Percentiles rank a stretch among this genome's conserved stretches.
Evolutionary conservation across 2,329 filamentous ascomycete species (phyloP).

Genomic region (Pseudopyricularia javanii): DNA sequence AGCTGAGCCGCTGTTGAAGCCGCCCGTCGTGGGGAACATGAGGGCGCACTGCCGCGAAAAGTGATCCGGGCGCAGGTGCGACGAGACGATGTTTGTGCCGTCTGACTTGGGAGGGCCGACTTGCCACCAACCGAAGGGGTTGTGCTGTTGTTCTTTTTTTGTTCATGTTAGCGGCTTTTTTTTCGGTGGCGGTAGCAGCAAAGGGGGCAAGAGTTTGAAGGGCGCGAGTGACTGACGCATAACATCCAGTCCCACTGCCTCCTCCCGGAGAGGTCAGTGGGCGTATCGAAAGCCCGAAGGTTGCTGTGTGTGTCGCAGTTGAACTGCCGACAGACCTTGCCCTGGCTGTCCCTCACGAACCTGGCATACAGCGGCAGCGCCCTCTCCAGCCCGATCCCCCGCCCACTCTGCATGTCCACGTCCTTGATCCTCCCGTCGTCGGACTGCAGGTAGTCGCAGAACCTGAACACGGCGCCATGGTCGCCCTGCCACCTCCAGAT

Average conservation of each 20-base stretch:
- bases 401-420: conserved; percentile 10
- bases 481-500: conserved; percentile 39
- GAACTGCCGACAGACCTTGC: conserved; percentile 29
- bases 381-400: conserved; percentile 34
- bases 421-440: conserved; percentile 24
- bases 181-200: neutral
- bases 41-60: conserved; percentile 31
- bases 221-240: conserved; percentile 28
- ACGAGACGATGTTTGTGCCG: conserved; percentile 20
- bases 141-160: neutral
- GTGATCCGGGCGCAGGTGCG: conserved; percentile 19
- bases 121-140: conserved; percentile 23
- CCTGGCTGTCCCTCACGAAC: conserved; percentile 27
- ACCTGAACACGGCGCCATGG: conserved; percentile 29
- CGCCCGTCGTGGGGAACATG: conserved; percentile 23
- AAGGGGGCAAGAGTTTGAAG: conserved; percentile 10
- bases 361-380: conserved; percentile 37
- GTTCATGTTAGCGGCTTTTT: neutral
- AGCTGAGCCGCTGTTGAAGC: conserved; percentile 18
- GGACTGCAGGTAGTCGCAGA: conserved; percentile 32
- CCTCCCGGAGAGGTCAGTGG: conserved; percentile 23
- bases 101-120: conserved; percentile 30
- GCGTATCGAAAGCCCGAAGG: conserved; percentile 17
- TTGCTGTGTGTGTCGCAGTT: conserved; percentile 28
- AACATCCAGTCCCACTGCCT: conserved; percentile 44